phyloP scores from a whole-genome alignment of 2,329 filamentous ascomycete genomes.

The Colletotrichum lupini region DNA sequence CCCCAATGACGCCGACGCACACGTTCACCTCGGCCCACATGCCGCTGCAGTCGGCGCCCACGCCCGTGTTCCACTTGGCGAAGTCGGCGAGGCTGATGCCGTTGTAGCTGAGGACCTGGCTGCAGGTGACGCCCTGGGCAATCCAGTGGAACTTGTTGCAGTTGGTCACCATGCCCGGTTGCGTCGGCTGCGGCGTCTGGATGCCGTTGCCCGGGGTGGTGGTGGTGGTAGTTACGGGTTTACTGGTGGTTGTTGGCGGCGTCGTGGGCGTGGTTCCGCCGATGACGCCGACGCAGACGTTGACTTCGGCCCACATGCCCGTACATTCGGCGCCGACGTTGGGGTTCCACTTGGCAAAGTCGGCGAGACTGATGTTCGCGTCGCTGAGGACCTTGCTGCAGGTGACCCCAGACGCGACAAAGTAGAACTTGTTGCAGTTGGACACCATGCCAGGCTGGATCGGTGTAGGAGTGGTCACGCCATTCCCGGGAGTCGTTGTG shows the following conservation, averaged over 20 bases:
- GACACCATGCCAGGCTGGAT: no score
- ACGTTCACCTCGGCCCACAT: neutral
- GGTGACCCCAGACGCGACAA: no score
- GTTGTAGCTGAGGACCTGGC: neutral
- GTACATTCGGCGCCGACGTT: neutral
- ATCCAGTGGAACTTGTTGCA: no score
- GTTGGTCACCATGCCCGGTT: no score
- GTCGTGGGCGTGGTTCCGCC: constrained; percentile 25
- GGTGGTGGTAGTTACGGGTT: constrained; percentile 5
- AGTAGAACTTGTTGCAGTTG: no score
- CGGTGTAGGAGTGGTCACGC: no score
- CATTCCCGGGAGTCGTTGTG: no score
- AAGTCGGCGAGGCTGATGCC: neutral
- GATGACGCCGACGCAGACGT: constrained; percentile 19
- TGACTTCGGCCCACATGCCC: constrained; percentile 17
- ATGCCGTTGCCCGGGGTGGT: constrained; percentile 34
- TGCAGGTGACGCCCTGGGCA: no score
- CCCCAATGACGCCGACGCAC: neutral
- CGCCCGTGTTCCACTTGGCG: neutral
- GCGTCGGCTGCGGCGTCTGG: neutral
- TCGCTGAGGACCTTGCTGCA: no score
- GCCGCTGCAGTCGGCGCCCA: neutral
- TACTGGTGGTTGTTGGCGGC: constrained; percentile 9
- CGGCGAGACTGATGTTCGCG: constrained; percentile 7
- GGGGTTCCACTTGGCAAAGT: constrained; percentile 40